Base-by-base conservation (phyloP, 371 early-diverging fungal species). In the Mucor sp. region DNA sequence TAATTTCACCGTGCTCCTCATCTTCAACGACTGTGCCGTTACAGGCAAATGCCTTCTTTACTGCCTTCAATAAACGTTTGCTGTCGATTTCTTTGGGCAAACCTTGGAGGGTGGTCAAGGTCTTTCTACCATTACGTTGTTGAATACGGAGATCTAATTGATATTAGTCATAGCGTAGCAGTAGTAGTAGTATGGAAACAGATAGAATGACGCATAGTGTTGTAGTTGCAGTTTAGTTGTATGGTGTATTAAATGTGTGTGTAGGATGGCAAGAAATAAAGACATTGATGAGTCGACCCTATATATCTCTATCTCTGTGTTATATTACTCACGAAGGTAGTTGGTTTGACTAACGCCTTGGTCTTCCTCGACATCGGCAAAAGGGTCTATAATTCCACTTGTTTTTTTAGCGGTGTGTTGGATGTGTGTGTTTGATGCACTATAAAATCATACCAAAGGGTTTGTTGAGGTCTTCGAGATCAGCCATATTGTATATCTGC, bases 51-150 rank as follows among this genome's bases (percentile, higher is more conserved):
- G 91, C 90, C 82, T 95, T 96, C 86, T 97, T 98, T 73, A 98
- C 94, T 48, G 90, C 93, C 84, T 96, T 97, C 71, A 97, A 86
- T 70, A 98, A 79, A 63, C 87, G 85, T 83, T 94, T 95, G 70
- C 87, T 87, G 77, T 98, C 96, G 63, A 93, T 87, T 65, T 93
- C 91, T 25, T 79, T 80, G 65, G 95, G 93, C 33, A 96, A 85
- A 23, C 96, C 97, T 79, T 95, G 94, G 35, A 97, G 87, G 37
- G 97, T 96, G 14, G 98, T 97, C 70, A 96, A 84, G 58, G 95
- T 95, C 83, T 98, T 98, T 78, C 96, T 91, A 69, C 98, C 97
- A 84, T 95, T 96, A 74, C 98, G 94, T 82, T 95, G 97, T 80
- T 96, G 97, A 68, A 97, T 93, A 80, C 99, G 95, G 73, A 97